phyloP scores from a whole-genome alignment of 805 yeast genomes.

The Metschnikowia aberdeeniae region DNA sequence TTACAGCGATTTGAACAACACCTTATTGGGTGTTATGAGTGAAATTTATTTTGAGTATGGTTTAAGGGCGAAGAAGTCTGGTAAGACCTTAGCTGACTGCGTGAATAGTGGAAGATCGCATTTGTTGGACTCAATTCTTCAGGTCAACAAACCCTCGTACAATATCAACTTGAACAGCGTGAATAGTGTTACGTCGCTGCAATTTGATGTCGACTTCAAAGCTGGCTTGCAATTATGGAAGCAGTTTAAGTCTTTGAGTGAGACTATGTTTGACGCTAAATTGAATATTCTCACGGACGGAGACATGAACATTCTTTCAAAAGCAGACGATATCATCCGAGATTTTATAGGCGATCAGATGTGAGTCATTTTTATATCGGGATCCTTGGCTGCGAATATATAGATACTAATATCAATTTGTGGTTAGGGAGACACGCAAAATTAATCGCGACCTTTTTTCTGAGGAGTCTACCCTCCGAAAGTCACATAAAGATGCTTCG shows the following conservation, averaged over 20 bases:
- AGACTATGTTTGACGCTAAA: constrained; percentile 26
- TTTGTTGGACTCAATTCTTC: constrained; percentile 34
- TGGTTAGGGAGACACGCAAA: too few species aligned
- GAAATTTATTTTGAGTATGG: constrained; percentile 50
- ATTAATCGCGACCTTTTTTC: background rate
- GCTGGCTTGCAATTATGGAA: constrained; percentile 35
- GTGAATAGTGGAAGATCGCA: constrained; percentile 27
- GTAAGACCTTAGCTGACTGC: constrained; percentile 24
- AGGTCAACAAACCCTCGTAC: constrained; percentile 34
- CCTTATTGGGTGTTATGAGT: constrained; percentile 58
- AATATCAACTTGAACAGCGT: constrained; percentile 41
- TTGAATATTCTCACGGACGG: constrained; percentile 22
- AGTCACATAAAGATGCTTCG: background rate
- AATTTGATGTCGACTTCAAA: constrained; percentile 28
- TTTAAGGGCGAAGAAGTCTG: constrained; percentile 24
- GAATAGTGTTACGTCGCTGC: constrained; percentile 34
- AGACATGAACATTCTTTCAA: constrained; percentile 21
- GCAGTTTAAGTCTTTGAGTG: constrained; percentile 26
- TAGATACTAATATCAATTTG: background rate
- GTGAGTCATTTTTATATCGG: background rate
- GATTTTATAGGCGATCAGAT: background rate
- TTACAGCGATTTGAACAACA: constrained; percentile 49
- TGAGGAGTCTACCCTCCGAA: too few species aligned
- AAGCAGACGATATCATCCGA: constrained; percentile 22
- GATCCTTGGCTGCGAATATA: too few species aligned